Base-by-base conservation (phyloP, 2,329 filamentous ascomycete genomes). In the Aureobasidium melanogenum region DNA sequence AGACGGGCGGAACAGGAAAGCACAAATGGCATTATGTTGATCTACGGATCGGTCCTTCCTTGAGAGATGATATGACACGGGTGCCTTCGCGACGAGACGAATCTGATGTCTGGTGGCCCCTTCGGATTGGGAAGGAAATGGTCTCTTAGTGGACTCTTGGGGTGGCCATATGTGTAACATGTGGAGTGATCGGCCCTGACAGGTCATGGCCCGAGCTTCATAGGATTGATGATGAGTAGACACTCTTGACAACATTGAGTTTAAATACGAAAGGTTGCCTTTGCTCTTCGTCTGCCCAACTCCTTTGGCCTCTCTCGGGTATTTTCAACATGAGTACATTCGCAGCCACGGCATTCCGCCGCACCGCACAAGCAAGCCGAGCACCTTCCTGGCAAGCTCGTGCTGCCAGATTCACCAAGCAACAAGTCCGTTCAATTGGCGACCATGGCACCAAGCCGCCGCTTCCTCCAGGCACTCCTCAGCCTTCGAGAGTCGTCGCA, bases 401-500 rank as follows among this genome's bases (percentile, higher is more conserved):
- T 32, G 38, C 48, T 38, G 59, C 59, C 34, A 17, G 59, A 38
- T 48, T 61, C 41, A 48, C 24, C 41, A 46, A 56, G 50, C 41
- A 54, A 34, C 59, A 56, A 34, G 59, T 54, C 1, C 59, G 59
- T 32, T 56, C 47, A 1, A 61, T 61, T 54, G 59, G 59, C 43
- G 59, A 61, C 50, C 59, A 61, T 56, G 59, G 59, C 39, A 24
- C 36, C n/a, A 46, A 34, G 34, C 59, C 59, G n/a, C 48, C 48
- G 19, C 28, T 55, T n/a, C 59, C 59, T 55, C 59, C 59, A 47
- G 59, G 59, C 39, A 34, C 59, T n/a, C 50, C 48, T 19, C 48
- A 61, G 50, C 50, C 50, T n/a, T 55, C 48, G 66, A 63, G 68
- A 65, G 68, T 73, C 46, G 68, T 69, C 62, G 68, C 68, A 64